Conservation (phyloP, 2,329 filamentous ascomycete species). For the Davidsoniella virescens region DNA sequence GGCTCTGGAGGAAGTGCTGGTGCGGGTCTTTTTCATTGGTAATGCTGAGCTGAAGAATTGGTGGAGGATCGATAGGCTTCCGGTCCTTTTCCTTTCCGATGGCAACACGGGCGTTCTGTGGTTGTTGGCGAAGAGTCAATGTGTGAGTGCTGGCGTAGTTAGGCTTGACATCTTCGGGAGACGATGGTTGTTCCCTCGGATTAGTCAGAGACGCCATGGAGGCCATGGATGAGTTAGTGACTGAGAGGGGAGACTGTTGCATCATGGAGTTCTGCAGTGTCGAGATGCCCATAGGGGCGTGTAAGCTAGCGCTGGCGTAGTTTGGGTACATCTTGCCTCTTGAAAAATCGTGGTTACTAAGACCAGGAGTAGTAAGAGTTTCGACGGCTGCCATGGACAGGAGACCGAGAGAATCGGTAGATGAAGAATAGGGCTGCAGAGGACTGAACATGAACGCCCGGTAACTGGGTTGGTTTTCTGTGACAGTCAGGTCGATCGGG, state of each 20-base stretch:
- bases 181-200: background rate
- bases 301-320: constrained; percentile 1
- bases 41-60: constrained; percentile 53
- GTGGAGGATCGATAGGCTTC: constrained; percentile 78
- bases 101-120: constrained; percentile 49
- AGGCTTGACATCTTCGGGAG: constrained; percentile 5
- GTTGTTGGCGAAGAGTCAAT: constrained; percentile 48
- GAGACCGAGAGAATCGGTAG: constrained; percentile 1
- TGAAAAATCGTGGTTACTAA: constrained; percentile 11
- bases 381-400: constrained; percentile 11
- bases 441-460: constrained; percentile 7
- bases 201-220: background rate
- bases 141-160: constrained; percentile 8
- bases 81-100: constrained; percentile 67
- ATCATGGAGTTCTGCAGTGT: background rate
- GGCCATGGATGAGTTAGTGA: background rate
- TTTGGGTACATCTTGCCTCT: constrained; percentile 11
- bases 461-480: no score
- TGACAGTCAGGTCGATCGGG: background rate
- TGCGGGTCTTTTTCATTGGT: constrained; percentile 28
- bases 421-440: background rate
- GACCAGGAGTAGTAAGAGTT: constrained; percentile 7
- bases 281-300: constrained; percentile 8
- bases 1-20: constrained; percentile 25
- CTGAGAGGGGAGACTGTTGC: constrained; percentile 3